These are phyloP conservation scores for Phytomonas sp. DNA, from an alignment of 208 protist genomes.

Conservation along the genomic window DNA sequence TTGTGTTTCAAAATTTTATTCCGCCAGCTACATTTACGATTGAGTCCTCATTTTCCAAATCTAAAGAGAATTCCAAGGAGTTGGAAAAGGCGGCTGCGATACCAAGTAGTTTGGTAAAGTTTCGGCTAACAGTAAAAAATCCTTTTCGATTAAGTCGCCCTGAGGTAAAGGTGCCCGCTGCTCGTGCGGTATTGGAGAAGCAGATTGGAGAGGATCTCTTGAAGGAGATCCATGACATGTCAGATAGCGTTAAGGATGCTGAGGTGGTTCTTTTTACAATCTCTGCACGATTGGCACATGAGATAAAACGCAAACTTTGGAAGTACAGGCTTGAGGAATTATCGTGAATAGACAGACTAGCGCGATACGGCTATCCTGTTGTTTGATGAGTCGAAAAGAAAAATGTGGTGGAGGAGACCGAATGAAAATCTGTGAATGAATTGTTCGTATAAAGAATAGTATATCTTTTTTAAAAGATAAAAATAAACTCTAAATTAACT, in stretches of 20 bases:
- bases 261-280: constrained; percentile 60
- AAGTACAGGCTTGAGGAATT: constrained; percentile 77
- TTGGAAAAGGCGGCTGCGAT: neutral
- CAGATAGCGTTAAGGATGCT: constrained; percentile 19
- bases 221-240: constrained; percentile 17
- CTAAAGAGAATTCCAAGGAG: too few species aligned
- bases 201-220: constrained; percentile 25
- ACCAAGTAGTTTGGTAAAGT: constrained; percentile 9
- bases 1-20: constrained; percentile 28
- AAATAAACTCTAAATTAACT: neutral
- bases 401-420: neutral
- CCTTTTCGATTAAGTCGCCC: constrained; percentile 58
- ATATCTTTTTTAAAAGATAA: neutral
- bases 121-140: constrained; percentile 58
- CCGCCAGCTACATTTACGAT: neutral
- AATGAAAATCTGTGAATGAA: too few species aligned
- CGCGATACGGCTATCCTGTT: neutral
- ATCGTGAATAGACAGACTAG: neutral
- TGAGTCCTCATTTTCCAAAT: neutral
- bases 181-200: constrained; percentile 50
- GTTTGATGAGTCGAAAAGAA: constrained; percentile 4
- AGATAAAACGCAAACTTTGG: constrained; percentile 68
- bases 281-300: constrained; percentile 30
- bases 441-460: neutral
- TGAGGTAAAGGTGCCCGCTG: constrained; percentile 37